A percentile compares a stretch with the other conserved stretches of the same genome.
Evolutionary conservation across 2,329 filamentous ascomycete species (phyloP).

Genomic region (Colletotrichum somersetense): DNA sequence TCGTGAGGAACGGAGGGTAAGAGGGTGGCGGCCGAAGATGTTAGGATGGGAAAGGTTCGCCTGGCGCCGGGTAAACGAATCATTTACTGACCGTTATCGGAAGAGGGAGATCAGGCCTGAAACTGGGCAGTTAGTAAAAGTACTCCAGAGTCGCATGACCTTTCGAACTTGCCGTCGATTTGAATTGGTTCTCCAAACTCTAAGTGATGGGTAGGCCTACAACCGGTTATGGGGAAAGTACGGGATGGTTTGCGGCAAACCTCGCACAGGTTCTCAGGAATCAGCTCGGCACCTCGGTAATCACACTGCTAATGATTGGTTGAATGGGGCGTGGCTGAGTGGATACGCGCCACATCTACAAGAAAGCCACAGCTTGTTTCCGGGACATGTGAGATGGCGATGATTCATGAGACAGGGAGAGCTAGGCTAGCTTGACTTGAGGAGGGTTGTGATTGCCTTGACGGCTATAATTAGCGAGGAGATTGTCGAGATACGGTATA

Average conservation of each 20-base stretch:
- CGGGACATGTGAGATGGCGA: no score
- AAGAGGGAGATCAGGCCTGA: slow-evolving; percentile 23
- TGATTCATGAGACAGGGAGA: no score
- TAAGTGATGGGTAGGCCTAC: slow-evolving; percentile 32
- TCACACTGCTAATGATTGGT: slow-evolving; percentile 15
- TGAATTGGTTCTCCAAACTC: slow-evolving; percentile 35
- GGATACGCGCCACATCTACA: neutral
- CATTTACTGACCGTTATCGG: slow-evolving; percentile 32
- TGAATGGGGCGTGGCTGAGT: neutral
- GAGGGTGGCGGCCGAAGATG: slow-evolving; percentile 18
- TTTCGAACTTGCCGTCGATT: slow-evolving; percentile 24
- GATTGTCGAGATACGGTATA: no score
- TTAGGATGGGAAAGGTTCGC: slow-evolving; percentile 1
- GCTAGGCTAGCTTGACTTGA: no score
- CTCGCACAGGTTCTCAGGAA: slow-evolving; percentile 22
- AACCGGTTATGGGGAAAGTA: slow-evolving; percentile 24
- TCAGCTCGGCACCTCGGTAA: slow-evolving; percentile 26
- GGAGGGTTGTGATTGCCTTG: no score
- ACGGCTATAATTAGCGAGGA: no score
- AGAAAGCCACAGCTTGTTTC: neutral
- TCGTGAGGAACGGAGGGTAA: slow-evolving; percentile 3
- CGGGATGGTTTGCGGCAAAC: slow-evolving; percentile 17
- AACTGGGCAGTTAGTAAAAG: neutral
- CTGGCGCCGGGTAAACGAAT: neutral
- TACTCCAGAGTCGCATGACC: neutral